These are phyloP conservation scores for Lotmaria passim DNA, from an alignment of 208 protist species.

Conservation along the genomic window DNA sequence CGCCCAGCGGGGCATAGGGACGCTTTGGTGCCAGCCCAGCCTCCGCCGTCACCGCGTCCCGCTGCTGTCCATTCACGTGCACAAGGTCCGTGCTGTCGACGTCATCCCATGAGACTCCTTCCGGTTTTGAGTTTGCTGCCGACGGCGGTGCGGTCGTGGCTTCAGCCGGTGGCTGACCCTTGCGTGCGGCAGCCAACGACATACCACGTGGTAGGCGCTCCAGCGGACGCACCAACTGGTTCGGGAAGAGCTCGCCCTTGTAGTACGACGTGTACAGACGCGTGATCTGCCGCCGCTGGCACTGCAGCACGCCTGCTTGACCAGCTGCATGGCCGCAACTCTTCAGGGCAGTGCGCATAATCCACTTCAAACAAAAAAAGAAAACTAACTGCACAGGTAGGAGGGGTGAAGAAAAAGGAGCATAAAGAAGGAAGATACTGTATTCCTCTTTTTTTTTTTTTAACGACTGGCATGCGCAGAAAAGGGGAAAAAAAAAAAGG, in stretches of 20 bases:
- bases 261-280: slow-evolving; percentile 91
- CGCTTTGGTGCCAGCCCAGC: slow-evolving; percentile 24
- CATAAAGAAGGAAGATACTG: slow-evolving; percentile 16
- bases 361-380: background rate
- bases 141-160: background rate
- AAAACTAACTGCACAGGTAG: slow-evolving; percentile 1
- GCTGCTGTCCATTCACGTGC: slow-evolving; percentile 39
- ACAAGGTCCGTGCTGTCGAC: slow-evolving; percentile 71
- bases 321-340: background rate
- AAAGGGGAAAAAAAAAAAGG: slow-evolving; percentile 2
- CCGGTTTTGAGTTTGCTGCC: slow-evolving; percentile 15
- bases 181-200: slow-evolving; percentile 26
- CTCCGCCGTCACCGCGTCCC: slow-evolving; percentile 3
- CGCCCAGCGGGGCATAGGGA: slow-evolving; percentile 79
- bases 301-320: slow-evolving; percentile 28
- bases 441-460: no score
- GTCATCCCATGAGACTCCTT: slow-evolving; percentile 65
- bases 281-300: slow-evolving; percentile 65
- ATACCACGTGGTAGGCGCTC: slow-evolving; percentile 60
- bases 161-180: slow-evolving; percentile 4
- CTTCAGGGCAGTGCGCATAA: slow-evolving; percentile 3
- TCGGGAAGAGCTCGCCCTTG: slow-evolving; percentile 72
- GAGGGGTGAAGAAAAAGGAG: slow-evolving; percentile 11
- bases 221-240: slow-evolving; percentile 68
- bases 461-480: background rate